These are phyloP conservation scores for Noccaea caerulescens DNA, from an alignment of 345 rosid species.

Conservation along the genomic window DNA sequence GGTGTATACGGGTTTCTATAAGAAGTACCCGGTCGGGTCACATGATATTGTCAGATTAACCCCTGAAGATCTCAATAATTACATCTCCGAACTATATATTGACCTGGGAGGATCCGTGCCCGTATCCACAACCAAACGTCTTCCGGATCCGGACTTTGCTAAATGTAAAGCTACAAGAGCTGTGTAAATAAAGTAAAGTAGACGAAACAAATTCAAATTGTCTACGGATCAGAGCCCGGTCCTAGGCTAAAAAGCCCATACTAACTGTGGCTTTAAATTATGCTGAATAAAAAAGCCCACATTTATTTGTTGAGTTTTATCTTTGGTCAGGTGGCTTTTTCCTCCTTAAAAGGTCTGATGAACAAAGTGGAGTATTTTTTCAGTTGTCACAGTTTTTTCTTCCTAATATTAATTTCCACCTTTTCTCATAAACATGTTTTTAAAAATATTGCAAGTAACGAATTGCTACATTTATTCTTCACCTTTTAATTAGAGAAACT, in stretches of 20 bases:
- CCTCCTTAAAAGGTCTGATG: no score
- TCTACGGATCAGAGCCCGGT: background rate
- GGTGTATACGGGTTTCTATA: slow-evolving; percentile 52
- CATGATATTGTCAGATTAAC: slow-evolving; percentile 45
- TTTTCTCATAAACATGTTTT: background rate
- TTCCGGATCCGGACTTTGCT: background rate
- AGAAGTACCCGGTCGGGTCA: slow-evolving; percentile 40
- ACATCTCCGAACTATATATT: slow-evolving; percentile 54
- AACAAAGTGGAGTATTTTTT: no score
- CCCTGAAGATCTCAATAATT: slow-evolving; percentile 67
- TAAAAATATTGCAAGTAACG: background rate
- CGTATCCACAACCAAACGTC: slow-evolving; percentile 6
- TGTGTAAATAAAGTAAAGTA: background rate
- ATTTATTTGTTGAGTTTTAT: background rate
- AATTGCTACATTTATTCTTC: background rate
- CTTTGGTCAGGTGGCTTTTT: no score
- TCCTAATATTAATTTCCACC: no score
- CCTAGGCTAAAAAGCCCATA: slow-evolving; percentile 6
- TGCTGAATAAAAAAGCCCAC: background rate
- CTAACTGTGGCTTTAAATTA: background rate
- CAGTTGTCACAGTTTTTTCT: no score
- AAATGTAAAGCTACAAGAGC: background rate
- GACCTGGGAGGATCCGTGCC: slow-evolving; percentile 28
- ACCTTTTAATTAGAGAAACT: background rate
- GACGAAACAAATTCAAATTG: background rate